Conservation (phyloP, 306 rosid species). For the Cucurbita maxima region DNA sequence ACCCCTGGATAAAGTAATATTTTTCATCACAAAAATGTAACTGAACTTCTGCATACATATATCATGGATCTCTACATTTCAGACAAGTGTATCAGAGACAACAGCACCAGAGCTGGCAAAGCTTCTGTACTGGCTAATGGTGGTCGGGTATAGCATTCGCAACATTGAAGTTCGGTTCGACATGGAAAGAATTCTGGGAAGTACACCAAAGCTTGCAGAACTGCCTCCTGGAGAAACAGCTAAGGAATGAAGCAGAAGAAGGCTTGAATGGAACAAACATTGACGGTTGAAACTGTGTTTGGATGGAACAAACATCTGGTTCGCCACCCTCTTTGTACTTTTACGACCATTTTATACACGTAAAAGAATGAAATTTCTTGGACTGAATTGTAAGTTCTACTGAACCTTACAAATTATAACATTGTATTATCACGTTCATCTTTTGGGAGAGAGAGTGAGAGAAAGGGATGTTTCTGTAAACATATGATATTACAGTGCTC, state of each 20-base stretch:
- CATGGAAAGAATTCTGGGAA: constrained; percentile 91
- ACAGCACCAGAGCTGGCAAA: constrained; percentile 78
- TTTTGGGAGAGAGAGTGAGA: no score
- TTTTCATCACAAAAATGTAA: background rate
- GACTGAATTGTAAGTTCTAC: background rate
- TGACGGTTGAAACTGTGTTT: background rate
- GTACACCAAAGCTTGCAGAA: constrained; percentile 71
- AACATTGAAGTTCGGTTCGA: constrained; percentile 90
- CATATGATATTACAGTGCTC: no score
- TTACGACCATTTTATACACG: background rate
- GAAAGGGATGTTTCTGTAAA: background rate
- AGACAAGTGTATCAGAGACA: constrained; percentile 68
- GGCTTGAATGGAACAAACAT: background rate
- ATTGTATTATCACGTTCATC: no score
- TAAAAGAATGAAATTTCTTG: background rate
- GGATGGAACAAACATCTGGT: background rate
- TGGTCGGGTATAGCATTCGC: constrained; percentile 88
- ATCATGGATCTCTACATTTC: background rate
- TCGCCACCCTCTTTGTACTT: background rate
- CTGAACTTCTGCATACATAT: background rate
- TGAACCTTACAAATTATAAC: no score
- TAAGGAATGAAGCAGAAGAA: background rate
- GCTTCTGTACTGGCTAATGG: constrained; percentile 90
- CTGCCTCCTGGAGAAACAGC: constrained; percentile 82
- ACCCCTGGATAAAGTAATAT: background rate